A percentile compares a stretch with the other conserved stretches of the same genome.
phyloP scores from a whole-genome alignment of 2,329 filamentous ascomycete species.

The Hymenoscyphus fraxineus region DNA sequence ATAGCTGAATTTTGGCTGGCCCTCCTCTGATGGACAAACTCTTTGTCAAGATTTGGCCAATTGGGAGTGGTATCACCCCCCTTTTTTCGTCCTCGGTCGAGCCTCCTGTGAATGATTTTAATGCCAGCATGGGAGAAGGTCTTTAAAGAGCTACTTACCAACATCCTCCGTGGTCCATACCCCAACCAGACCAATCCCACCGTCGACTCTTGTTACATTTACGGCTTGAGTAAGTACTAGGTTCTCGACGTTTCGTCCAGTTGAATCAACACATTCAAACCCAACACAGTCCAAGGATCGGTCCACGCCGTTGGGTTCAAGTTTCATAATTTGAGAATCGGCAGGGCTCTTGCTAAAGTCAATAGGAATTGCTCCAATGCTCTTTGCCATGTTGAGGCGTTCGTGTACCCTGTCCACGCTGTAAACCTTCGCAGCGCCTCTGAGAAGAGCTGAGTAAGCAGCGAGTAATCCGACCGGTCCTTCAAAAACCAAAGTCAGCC shows the following conservation, averaged over 20 bases:
- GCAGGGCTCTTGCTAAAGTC: slow-evolving; percentile 32
- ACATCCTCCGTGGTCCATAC: slow-evolving; percentile 21
- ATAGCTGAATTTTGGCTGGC: slow-evolving; percentile 2
- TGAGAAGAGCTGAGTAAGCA: slow-evolving; percentile 35
- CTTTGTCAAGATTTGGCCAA: slow-evolving; percentile 12
- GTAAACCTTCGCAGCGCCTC: slow-evolving; percentile 35
- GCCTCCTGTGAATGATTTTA: background rate
- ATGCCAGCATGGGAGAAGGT: no score
- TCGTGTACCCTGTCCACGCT: slow-evolving; percentile 32
- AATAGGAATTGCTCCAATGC: slow-evolving; percentile 37
- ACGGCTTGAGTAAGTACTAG: slow-evolving; percentile 24
- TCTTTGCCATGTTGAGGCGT: slow-evolving; percentile 29
- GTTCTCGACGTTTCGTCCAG: slow-evolving; percentile 24
- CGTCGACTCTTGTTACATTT: slow-evolving; percentile 24
- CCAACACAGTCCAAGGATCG: slow-evolving; percentile 30
- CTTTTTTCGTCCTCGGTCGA: background rate
- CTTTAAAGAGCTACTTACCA: slow-evolving; percentile 23
- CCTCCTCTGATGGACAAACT: slow-evolving; percentile 10
- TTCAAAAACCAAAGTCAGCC: background rate
- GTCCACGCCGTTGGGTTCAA: slow-evolving; percentile 26
- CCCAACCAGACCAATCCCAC: slow-evolving; percentile 33
- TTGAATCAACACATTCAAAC: slow-evolving; percentile 24
- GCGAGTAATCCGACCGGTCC: slow-evolving; percentile 35
- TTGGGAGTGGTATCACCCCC: slow-evolving; percentile 13
- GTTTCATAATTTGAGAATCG: slow-evolving; percentile 32